phyloP scores from a whole-genome alignment of 345 rosid genomes.

The Psidium guajava region DNA sequence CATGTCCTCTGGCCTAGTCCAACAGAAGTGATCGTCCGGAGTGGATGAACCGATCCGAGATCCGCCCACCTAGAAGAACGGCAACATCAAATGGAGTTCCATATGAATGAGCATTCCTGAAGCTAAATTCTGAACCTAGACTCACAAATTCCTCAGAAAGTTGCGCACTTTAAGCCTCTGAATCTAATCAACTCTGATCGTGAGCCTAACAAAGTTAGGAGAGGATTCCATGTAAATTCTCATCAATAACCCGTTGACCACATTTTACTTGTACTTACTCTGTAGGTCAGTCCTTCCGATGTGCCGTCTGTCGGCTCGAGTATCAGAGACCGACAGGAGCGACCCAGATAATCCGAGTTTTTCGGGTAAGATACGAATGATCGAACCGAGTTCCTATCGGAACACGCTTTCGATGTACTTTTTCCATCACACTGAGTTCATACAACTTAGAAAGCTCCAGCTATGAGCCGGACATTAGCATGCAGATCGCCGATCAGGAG shows the following conservation, averaged over 20 bases:
- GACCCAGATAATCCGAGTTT: neutral
- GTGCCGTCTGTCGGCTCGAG: neutral
- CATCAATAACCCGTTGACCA: too few relatives aligned
- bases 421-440: neutral
- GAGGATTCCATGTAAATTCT: too few relatives aligned
- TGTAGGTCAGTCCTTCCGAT: neutral
- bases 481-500: neutral
- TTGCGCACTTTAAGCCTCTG: neutral
- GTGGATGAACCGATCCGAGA: conserved; percentile 29
- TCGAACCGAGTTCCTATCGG: neutral
- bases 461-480: too few relatives aligned
- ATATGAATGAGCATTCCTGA: neutral
- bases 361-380: neutral
- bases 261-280: too few relatives aligned
- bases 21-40: conserved; percentile 75
- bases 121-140: neutral
- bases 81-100: neutral
- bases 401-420: neutral
- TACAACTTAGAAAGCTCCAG: neutral
- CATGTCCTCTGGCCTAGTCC: conserved; percentile 87
- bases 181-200: neutral
- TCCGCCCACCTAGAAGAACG: conserved; percentile 49
- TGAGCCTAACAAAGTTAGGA: too few relatives aligned
- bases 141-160: neutral
- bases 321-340: neutral